Evolutionary conservation across 306 rosid species (phyloP), one percentile per base, ranked within the genome.

Genomic region (Casuarina glauca): DNA sequence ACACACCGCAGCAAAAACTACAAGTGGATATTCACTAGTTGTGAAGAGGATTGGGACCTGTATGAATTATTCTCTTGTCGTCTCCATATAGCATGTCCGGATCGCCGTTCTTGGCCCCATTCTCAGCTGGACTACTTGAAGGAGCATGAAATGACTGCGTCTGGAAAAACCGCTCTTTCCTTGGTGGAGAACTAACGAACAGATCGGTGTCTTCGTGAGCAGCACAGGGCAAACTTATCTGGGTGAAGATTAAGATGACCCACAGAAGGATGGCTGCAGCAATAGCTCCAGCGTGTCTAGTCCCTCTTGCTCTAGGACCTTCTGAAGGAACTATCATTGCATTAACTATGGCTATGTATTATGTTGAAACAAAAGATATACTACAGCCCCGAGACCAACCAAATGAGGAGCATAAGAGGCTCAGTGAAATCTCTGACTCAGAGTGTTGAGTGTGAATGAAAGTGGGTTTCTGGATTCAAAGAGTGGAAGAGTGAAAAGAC

Each of bases 21-120:
- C 82, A 75, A 69, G 68, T 38, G 51, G 51, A 55, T 72, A 13
- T 44, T 53, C 69, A 78, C 88, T 87, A 91, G 88, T 92, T 94
- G 80, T 94, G 97, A 83, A 94, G 98, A 81, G 98, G 98, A 69
- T 94, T 94, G 69, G 97, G 97, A 84, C 97, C 98, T 0, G 96
- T 94, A 67, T 88, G 98, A 82, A 94, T 86, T 76, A 71, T 1
- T 83, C 98, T 88, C 77, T 92, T 90, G 16, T 89, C 90, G 12
- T 90, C 93, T 9, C 70, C 91, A 58, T 84, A 91, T 26, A 76
- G 43, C 15, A 71, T 60, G 63, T 81, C 82, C 9, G 83, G 44
- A 32, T 72, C 82, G 70, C 79, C 81, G 50, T 74, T 54, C 4
- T 41, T 8, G 44, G 10, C 72, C 32, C n/a, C 76, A 62, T 76